Base-by-base conservation (phyloP, 164 flowering plant species). In the Sedum album region DNA sequence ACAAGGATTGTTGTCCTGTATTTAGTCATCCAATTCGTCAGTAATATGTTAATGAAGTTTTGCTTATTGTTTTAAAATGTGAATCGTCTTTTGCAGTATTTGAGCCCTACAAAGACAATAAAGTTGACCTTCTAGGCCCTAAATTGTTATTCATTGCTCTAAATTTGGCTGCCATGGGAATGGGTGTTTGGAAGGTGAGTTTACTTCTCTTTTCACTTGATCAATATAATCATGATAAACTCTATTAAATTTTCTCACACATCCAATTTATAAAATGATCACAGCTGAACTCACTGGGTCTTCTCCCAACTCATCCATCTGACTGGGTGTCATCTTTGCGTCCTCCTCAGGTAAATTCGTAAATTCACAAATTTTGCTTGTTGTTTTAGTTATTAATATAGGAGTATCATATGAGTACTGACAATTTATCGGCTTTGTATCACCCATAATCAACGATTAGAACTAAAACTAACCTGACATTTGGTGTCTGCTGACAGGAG, bases 251-350 rank as follows among this genome's bases (percentile, higher is more conserved):
- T 63, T 67, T 49, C 66, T 72, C 21, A 5, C 6, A 46, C 0
- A 44, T 66, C 6, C 25, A 18, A 63, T 33, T 10, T 20, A 26
- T 23, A 60, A 55, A 26, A 26, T 55, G 31, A 55, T 55, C 31
- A 71, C 96, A 91, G 99, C 94, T 95, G 36, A 95, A 95, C 76
- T 80, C 97, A 4, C 66, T 95, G 82, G 99, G 99, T 35, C 91
- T 94, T 77, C 99, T 94, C 77, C 99, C 99, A 71, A 91, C 99
- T 26, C 96, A 91, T 79, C 87, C 87, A 66, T 92, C 99, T 28
- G 99, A 92, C 68, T 94, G 99, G 99, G 99, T 95, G 67, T 95
- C 97, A 70, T 90, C 97, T 33, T 79, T 95, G 63, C 84, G 96
- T 18, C 97, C 99, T 69, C 86, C 99, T 70, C 96, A 79, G 96